Evolutionary conservation across 345 rosid species (phyloP), one percentile per base, ranked within the genome.

Genomic region (Salix brachista): DNA sequence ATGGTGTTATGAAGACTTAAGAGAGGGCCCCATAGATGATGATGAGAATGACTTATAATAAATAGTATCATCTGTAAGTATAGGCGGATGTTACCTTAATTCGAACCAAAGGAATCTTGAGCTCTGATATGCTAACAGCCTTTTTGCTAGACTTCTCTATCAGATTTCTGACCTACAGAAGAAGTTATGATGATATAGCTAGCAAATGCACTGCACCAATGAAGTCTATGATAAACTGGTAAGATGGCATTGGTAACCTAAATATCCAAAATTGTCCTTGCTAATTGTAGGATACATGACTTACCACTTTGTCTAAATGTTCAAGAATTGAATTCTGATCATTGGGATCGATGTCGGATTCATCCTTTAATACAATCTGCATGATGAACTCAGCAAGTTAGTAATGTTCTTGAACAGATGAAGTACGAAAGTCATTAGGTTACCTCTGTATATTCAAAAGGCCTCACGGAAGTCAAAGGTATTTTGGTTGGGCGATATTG

Each of bases 401-500:
- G 36, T 73, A n/a, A 73, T 48, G 39, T 78, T 70, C 66, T 44
- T 75, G 39, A 44, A 42, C 52, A 77, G 61, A 74, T n/a, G 65
- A 78, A 76, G 34, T 61, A 69, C 67, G 69, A 65, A 8, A 16
- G 13, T 58, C 3, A 60, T 4, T 44, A 39, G 21, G 71, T 69
- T 79, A 93, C 99, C 97, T 96, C 99, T 48, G 89, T 78, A 82
- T 93, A 96, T 79, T 91, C 99, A 28, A 96, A 96, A 64, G 98
- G 98, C 84, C 99, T 85, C 83, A 96, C 97, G 67, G 99, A 91
- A 72, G 89, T 90, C 90, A 96, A 82, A 83, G 98, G 98, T 85
- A 93, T 91, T 90, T 93, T 96, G 54, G 94, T 89, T 75, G 98
- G 99, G 79, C 99, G 99, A 74, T 96, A 96, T 65, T 93, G 99